phyloP scores from a whole-genome alignment of 2,329 filamentous ascomycete genomes.

The Pseudocercospora cruenta region DNA sequence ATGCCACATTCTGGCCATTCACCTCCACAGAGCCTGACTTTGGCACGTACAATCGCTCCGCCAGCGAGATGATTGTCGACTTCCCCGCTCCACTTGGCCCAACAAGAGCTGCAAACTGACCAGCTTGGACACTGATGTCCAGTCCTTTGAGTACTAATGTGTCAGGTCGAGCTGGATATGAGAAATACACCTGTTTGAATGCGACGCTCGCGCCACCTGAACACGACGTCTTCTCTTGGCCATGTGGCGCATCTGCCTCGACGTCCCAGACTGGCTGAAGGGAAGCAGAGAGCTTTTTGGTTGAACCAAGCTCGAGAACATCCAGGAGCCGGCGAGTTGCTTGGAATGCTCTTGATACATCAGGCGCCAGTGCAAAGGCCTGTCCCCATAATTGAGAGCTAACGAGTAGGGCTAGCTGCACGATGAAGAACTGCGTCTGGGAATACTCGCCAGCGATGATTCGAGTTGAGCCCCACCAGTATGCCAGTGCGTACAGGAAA shows the following conservation, averaged over 20 bases:
- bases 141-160: slow-evolving; percentile 56
- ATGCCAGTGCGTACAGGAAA: slow-evolving; percentile 73
- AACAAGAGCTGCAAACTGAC: slow-evolving; percentile 46
- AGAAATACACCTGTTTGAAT: slow-evolving; percentile 64
- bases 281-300: background rate
- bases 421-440: slow-evolving; percentile 73
- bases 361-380: slow-evolving; percentile 74
- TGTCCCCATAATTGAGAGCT: slow-evolving; percentile 74
- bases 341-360: slow-evolving; percentile 56
- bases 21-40: slow-evolving; percentile 66
- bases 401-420: slow-evolving; percentile 71
- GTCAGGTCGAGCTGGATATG: slow-evolving; percentile 66
- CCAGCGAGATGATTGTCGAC: slow-evolving; percentile 44
- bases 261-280: background rate
- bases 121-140: slow-evolving; percentile 35
- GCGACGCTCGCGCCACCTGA: slow-evolving; percentile 5
- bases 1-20: slow-evolving; percentile 43
- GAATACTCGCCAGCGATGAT: slow-evolving; percentile 69
- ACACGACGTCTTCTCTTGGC: background rate
- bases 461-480: slow-evolving; percentile 77
- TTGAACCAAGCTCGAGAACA: background rate
- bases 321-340: background rate
- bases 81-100: slow-evolving; percentile 46
- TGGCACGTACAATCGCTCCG: slow-evolving; percentile 61
- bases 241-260: background rate